Percentiles rank a stretch among this genome's conserved stretches.
Conservation (phyloP, 192 early-diverging fungal genomes). For the Helicostylum pulchrum region DNA sequence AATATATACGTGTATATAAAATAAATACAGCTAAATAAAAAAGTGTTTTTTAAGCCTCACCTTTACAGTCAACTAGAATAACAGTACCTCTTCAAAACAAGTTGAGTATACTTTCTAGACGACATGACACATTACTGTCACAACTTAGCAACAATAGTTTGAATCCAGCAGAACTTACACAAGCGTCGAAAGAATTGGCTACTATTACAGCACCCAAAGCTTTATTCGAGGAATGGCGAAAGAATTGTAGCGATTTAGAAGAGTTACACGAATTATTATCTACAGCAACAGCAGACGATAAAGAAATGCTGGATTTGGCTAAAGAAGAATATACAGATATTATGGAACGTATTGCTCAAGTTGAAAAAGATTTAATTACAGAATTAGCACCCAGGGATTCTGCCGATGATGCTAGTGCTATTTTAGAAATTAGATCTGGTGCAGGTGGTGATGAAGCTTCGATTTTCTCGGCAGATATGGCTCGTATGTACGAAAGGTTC, state of each 20-base stretch:
- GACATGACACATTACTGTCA: conserved; percentile 25
- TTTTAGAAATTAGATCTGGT: conserved; percentile 75
- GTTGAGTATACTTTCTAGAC: conserved; percentile 13
- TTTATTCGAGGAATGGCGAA: conserved; percentile 27
- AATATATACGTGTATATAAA: not conserved
- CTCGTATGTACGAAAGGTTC: conserved; percentile 75
- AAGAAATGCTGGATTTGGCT: conserved; percentile 55
- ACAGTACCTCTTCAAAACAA: conserved; percentile 27
- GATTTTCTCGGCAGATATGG: conserved; percentile 66
- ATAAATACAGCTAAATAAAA: not conserved
- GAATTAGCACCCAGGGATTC: conserved; percentile 64
- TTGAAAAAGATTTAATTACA: conserved; percentile 56
- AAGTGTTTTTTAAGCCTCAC: conserved; percentile 1
- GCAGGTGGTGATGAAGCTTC: conserved; percentile 79
- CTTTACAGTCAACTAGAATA: conserved; percentile 15
- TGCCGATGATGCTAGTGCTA: conserved; percentile 64
- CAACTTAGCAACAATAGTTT: conserved; percentile 25
- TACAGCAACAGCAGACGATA: conserved; percentile 22
- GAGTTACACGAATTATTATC: conserved; percentile 26
- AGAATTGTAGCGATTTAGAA: conserved; percentile 9
- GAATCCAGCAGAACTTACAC: conserved; percentile 9
- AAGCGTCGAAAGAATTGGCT: conserved; percentile 23
- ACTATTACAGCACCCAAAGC: conserved; percentile 11
- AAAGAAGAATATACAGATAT: conserved; percentile 56
- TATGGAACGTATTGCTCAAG: conserved; percentile 32